Base-by-base conservation (phyloP, 208 protist genomes). In the Trichomonas gallinae region DNA sequence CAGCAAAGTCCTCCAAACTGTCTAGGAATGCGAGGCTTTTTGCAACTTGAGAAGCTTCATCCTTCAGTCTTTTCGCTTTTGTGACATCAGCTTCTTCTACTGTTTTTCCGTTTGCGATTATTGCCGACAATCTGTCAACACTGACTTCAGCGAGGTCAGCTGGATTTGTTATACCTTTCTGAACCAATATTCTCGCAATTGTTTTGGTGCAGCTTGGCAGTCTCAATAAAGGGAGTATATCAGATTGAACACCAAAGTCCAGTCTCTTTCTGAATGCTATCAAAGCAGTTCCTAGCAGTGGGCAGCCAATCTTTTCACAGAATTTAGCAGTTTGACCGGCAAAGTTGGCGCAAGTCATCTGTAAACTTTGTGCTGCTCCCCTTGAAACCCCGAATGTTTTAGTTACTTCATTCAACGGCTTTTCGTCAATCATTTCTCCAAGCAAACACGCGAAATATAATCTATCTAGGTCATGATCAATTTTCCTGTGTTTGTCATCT, bases 361-460 rank as follows among this genome's bases (percentile, higher is more conserved):
- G 87, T 13, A 93, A 31, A 23, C 4, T 17, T 93, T 93, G 87
- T 11, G 44, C 44, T 10, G 87, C 8, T 38, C 87, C 87, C 38
- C 87, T 48, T 38, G 40, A 34, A 8, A 93, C 31, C 0, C 6
- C 6, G 46, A 93, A 93, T 44, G 2, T n/a, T 34, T n/a, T 38
- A 0, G 44, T 42, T 4, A 93, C 26, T 48, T 51, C 44, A 51
- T 38, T 93, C 1, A 93, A 0, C 10, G 87, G 34, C 46, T 38
- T 23, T 17, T 93, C 87, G 17, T 42, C 40, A 38, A 93, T 93
- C 87, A 93, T 48, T 93, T 51, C 45, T 38, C 36, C n/a, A 23
- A 93, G 31, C 15, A 93, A 17, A 93, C 87, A 93, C n/a, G 87
- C 87, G 26, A 48, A 93, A 93, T 48, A 93, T 23, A 93, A 93